Evolutionary conservation across 805 yeast species (phyloP).

Genomic region (Candida sanyiensis): DNA sequence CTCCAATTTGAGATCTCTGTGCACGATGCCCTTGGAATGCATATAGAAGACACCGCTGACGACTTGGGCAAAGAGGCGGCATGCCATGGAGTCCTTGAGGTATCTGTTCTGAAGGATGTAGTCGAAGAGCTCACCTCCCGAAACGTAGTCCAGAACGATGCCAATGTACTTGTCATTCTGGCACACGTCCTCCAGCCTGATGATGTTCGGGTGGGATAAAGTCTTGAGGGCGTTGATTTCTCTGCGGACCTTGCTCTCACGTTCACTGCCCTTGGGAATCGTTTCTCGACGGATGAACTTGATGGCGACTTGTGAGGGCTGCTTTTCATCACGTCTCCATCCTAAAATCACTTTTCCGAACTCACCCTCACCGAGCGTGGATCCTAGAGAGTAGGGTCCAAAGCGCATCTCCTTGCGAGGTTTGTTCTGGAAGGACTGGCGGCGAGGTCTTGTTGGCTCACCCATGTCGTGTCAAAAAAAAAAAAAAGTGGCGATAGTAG

Average conservation of each 20-base stretch:
- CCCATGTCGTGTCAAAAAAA: background rate
- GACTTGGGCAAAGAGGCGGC: conserved; percentile 84
- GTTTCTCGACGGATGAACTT: conserved; percentile 85
- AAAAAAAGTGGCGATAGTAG: too few relatives aligned
- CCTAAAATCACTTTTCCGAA: conserved; percentile 97
- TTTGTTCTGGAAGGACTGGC: conserved; percentile 28
- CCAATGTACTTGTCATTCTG: conserved; percentile 95
- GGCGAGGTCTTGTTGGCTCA: conserved; percentile 14
- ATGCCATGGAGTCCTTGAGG: conserved; percentile 81
- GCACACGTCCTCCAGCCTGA: conserved; percentile 83
- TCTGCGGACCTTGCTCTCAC: conserved; percentile 83
- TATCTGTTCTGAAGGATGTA: conserved; percentile 82
- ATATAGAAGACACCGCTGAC: conserved; percentile 89
- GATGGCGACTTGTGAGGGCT: conserved; percentile 77
- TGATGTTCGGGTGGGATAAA: conserved; percentile 90
- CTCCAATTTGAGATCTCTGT: conserved; percentile 70
- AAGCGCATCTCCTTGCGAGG: conserved; percentile 68
- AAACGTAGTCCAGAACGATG: conserved; percentile 91
- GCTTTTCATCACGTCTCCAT: conserved; percentile 81
- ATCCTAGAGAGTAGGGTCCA: conserved; percentile 86
- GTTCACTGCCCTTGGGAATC: conserved; percentile 78
- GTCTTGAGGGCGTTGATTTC: conserved; percentile 88
- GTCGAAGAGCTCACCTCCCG: conserved; percentile 95
- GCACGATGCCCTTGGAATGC: conserved; percentile 65
- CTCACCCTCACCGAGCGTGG: conserved; percentile 96